Percentiles rank a stretch among this genome's conserved stretches.
Evolutionary conservation across 2,329 filamentous ascomycete species (phyloP).

Genomic region (Dendrostoma leiphaemia): DNA sequence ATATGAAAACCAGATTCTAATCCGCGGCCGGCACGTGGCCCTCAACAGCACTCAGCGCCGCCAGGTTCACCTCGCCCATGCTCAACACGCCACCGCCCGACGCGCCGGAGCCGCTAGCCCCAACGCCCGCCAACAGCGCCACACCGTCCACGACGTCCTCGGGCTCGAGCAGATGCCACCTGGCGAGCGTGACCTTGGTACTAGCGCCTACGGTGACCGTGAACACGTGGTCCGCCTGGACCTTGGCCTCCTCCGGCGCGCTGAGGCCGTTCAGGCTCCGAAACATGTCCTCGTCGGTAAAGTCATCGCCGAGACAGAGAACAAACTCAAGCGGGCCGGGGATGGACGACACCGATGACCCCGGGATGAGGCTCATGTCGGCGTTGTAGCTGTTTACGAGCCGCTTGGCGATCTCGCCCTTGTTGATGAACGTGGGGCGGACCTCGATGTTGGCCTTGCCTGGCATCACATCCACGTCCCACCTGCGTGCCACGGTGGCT

Average conservation of each 20-base stretch:
- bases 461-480: constrained; percentile 93
- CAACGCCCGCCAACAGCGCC: constrained; percentile 52
- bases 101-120: constrained; percentile 27
- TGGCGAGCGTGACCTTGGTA: constrained; percentile 86
- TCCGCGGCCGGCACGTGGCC: constrained; percentile 42
- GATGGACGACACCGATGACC: constrained; percentile 27
- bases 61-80: constrained; percentile 55
- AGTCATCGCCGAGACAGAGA: constrained; percentile 90
- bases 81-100: constrained; percentile 32
- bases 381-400: constrained; percentile 72
- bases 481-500: constrained; percentile 70
- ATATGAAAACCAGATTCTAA: too few relatives aligned
- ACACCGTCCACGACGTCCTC: constrained; percentile 77
- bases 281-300: constrained; percentile 98
- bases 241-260: constrained; percentile 54
- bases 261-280: constrained; percentile 67
- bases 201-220: constrained; percentile 89
- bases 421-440: constrained; percentile 95
- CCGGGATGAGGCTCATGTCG: constrained; percentile 29
- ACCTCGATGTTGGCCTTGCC: constrained; percentile 98
- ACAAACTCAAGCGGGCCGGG: constrained; percentile 69
- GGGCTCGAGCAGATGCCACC: constrained; percentile 87
- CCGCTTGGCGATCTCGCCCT: constrained; percentile 88
- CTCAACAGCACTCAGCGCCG: constrained; percentile 51
- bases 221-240: constrained; percentile 68